Evolutionary conservation across 176 grass and related monocot genomes (phyloP), one percentile per base, ranked within the genome.

Genomic region (Bromus sterilis): DNA sequence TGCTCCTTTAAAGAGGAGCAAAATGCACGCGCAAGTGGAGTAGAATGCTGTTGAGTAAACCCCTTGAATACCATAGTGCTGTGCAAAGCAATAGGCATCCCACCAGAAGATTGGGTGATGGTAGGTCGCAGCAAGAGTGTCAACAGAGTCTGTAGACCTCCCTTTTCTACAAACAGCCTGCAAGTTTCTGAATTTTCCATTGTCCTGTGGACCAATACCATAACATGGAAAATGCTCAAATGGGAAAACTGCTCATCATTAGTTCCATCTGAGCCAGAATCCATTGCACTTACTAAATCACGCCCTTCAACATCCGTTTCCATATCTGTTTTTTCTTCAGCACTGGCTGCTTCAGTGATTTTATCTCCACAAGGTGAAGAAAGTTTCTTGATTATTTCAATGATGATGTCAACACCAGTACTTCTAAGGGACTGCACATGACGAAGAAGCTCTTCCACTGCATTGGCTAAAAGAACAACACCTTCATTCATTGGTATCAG

Each of bases 181-280:
- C 96, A 99, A 72, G 93, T 99, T 87, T 99, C 96, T 36, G 96
- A 84, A 72, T 95, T 99, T 51, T 95, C 96, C 96, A 95, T 99
- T 57, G 96, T 99, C 34, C 96, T 86, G 83, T 95, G 96, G 64
- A 99, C 93, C 71, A 99, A 76, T 48, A 93, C 91, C 96, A 99
- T 99, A 37, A 93, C 81, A 95, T 99, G 96, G 74, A 99, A 99
- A 79, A 99, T 93, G 66, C 90, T 91, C 55, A 99, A 83, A 87
- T 99, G 93, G 71, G 90, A 84, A 73, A 99, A 99, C 78, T 95
- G 96, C 46, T 95, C 92, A 60, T 95, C 84, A 30, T 74, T 93
- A 78, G 85, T 78, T 39, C 91, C 93, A 21, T 90, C 89, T n/a
- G 51, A 55, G 48, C 84, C 76, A 34, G 89, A 85, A 56, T 92